Conservation (phyloP, 2,329 filamentous ascomycete genomes). For the Pyrenochaeta sp. region DNA sequence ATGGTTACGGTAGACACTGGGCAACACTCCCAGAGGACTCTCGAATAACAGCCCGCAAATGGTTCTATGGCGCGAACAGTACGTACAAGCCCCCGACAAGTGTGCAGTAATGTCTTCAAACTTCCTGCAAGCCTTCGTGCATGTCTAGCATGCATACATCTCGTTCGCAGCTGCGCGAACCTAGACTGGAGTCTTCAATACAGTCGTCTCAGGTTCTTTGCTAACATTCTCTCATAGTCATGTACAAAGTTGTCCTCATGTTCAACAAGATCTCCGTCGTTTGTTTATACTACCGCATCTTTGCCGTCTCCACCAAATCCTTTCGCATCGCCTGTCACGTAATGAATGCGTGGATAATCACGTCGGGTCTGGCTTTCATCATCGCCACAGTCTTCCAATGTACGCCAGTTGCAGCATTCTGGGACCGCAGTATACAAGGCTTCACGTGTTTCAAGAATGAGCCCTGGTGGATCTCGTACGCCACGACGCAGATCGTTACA, state of each 20-base stretch:
- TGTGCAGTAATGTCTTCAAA: neutral
- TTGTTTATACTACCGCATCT: slow-evolving; percentile 47
- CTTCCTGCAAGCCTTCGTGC: no score
- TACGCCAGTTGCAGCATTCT: slow-evolving; percentile 40
- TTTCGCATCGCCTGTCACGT: slow-evolving; percentile 37
- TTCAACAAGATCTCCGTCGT: slow-evolving; percentile 47
- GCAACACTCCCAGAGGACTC: slow-evolving; percentile 17
- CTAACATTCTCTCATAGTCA: slow-evolving; percentile 12
- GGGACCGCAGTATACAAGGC: slow-evolving; percentile 36
- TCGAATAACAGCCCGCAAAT: slow-evolving; percentile 29
- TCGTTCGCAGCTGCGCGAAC: neutral
- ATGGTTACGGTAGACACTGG: slow-evolving; percentile 32
- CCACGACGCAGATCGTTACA: slow-evolving; percentile 28
- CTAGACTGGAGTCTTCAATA: neutral
- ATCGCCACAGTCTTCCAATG: slow-evolving; percentile 47
- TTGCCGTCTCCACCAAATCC: slow-evolving; percentile 31
- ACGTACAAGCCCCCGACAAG: neutral
- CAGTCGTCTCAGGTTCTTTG: neutral
- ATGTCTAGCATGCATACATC: no score
- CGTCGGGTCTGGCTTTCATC: slow-evolving; percentile 40
- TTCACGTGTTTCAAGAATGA: slow-evolving; percentile 43
- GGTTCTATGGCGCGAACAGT: slow-evolving; percentile 44
- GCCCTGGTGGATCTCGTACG: slow-evolving; percentile 38
- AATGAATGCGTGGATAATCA: slow-evolving; percentile 41
- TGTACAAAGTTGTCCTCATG: slow-evolving; percentile 50